Conservation (phyloP, 805 yeast genomes). For the Tetrapisispora namnaoensis region DNA sequence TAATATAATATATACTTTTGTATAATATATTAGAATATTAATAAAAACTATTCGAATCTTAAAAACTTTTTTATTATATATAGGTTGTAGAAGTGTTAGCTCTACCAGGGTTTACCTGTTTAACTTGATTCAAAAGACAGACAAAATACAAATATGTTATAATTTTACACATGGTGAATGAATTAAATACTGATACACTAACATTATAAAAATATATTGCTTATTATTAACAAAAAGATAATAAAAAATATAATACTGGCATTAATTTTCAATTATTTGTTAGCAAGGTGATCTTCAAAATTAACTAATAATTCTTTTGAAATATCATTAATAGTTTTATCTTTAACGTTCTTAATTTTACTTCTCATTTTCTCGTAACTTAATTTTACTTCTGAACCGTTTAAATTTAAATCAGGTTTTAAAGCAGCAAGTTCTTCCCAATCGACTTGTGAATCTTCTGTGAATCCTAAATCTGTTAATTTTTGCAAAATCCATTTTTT, state of each 20-base stretch:
- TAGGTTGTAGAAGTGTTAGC: not conserved
- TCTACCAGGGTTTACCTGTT: too few relatives aligned
- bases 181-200: conserved; percentile 1
- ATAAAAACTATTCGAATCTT: conserved; percentile 6
- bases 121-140: too few relatives aligned
- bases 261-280: not conserved
- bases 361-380: conserved; percentile 53
- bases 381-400: conserved; percentile 48
- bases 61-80: not conserved
- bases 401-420: conserved; percentile 41
- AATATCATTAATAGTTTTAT: conserved; percentile 31
- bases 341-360: conserved; percentile 39
- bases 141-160: conserved; percentile 1
- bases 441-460: conserved; percentile 36
- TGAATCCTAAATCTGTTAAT: conserved; percentile 35
- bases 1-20: conserved; percentile 14
- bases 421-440: conserved; percentile 46
- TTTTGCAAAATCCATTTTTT: conserved; percentile 41
- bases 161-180: not conserved
- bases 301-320: conserved; percentile 20
- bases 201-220: not conserved
- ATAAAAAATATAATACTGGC: not conserved
- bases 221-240: not conserved
- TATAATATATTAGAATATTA: conserved; percentile 19
- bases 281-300: not conserved